A percentile compares a stretch with the other conserved stretches of the same genome.
These are phyloP conservation scores for Rachicladosporium sp. DNA, from an alignment of 2,329 filamentous ascomycete species.

Conservation along the genomic window DNA sequence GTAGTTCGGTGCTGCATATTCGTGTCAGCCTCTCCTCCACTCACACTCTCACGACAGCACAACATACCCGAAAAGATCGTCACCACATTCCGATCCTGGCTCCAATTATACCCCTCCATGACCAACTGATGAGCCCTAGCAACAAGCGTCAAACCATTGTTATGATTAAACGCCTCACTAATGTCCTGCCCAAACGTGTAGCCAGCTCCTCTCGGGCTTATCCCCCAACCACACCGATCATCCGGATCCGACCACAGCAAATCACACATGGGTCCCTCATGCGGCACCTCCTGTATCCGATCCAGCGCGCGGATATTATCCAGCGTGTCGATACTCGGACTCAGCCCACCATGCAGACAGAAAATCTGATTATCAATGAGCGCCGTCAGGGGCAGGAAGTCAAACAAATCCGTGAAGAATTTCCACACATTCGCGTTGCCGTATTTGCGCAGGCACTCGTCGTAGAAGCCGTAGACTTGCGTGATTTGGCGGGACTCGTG, in stretches of 20 bases:
- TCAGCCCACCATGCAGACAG: slow-evolving; percentile 92
- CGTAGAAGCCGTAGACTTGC: slow-evolving; percentile 98
- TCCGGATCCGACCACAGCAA: slow-evolving; percentile 96
- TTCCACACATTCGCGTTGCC: slow-evolving; percentile 99
- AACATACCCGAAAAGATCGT: slow-evolving; percentile 85
- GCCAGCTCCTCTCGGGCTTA: slow-evolving; percentile 53
- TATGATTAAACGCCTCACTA: slow-evolving; percentile 97
- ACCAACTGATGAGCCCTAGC: slow-evolving; percentile 95
- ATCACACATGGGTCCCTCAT: slow-evolving; percentile 97
- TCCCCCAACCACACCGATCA: slow-evolving; percentile 65
- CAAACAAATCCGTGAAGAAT: slow-evolving; percentile 96
- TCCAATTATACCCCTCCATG: slow-evolving; percentile 99
- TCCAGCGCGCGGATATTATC: slow-evolving; percentile 93
- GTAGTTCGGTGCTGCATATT: slow-evolving; percentile 50
- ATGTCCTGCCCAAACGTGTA: slow-evolving; percentile 77
- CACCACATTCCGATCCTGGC: slow-evolving; percentile 93
- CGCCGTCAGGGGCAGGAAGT: slow-evolving; percentile 92
- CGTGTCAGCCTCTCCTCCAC: slow-evolving; percentile 16
- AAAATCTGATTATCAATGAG: slow-evolving; percentile 99
- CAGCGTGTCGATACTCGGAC: slow-evolving; percentile 88
- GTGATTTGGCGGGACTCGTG: slow-evolving; percentile 99
- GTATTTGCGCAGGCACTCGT: slow-evolving; percentile 97
- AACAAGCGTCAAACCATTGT: slow-evolving; percentile 92
- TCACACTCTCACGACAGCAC: background rate
- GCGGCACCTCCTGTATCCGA: slow-evolving; percentile 94